phyloP scores from a whole-genome alignment of 163 green algal genomes.

The Coccomyxa subellipsoidea region DNA sequence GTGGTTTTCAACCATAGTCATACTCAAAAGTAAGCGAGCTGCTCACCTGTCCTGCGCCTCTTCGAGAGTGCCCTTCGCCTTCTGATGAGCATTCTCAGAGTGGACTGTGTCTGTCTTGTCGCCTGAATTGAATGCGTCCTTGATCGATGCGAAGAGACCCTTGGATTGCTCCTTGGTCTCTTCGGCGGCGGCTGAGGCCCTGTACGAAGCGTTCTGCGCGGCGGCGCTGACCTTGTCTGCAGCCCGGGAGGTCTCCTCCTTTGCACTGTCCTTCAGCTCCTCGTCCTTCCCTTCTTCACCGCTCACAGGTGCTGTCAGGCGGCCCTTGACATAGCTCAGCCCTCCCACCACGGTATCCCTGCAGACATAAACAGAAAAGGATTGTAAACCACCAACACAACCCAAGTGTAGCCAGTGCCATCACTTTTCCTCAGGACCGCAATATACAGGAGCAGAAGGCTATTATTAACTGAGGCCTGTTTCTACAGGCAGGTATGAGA shows the following conservation, averaged over 20 bases:
- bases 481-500: background rate
- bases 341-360: background rate
- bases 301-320: background rate
- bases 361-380: background rate
- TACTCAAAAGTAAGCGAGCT: background rate
- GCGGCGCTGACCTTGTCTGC: background rate
- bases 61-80: background rate
- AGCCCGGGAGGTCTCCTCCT: background rate
- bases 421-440: no score
- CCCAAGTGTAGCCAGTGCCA: no score
- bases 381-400: no score
- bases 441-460: no score
- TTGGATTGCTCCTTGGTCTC: constrained; percentile 3
- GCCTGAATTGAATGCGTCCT: background rate
- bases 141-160: background rate
- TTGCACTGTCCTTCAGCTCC: background rate
- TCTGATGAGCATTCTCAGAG: background rate
- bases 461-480: no score
- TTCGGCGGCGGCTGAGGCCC: background rate
- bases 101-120: background rate
- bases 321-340: background rate
- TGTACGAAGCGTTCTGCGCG: background rate
- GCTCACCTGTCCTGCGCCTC: background rate
- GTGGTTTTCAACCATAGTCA: no score
- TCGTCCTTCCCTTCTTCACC: background rate